Conservation (phyloP, 2,329 filamentous ascomycete species). For the Paecilomyces sp. region DNA sequence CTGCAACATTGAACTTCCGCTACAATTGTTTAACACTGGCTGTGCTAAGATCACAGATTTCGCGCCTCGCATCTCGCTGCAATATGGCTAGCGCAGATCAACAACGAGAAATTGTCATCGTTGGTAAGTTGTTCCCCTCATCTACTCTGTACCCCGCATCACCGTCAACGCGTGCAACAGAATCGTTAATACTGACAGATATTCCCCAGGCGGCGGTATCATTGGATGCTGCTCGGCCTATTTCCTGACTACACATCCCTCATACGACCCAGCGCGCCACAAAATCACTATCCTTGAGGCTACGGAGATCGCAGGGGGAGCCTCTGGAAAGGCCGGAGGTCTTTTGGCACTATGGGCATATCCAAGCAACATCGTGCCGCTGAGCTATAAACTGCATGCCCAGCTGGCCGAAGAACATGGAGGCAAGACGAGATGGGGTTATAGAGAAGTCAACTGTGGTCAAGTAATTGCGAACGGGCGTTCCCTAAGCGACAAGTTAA, state of each 20-base stretch:
- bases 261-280: conserved; percentile 67
- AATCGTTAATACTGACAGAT: conserved; percentile 9
- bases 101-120: conserved; percentile 32
- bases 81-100: conserved; percentile 23
- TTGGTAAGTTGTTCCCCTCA: conserved; percentile 21
- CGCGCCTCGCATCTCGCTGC: conserved; percentile 10
- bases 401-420: conserved; percentile 78
- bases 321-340: conserved; percentile 90
- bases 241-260: conserved; percentile 78
- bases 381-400: conserved; percentile 77
- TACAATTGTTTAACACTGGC: conserved; percentile 13
- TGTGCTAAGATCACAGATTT: conserved; percentile 10
- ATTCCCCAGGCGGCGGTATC: conserved; percentile 68
- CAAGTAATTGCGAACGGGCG: conserved; percentile 49
- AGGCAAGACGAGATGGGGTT: conserved; percentile 77
- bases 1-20: neutral
- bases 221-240: conserved; percentile 91
- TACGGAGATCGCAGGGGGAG: conserved; percentile 75
- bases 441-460: conserved; percentile 71
- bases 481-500: conserved; percentile 24
- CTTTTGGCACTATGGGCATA: conserved; percentile 89
- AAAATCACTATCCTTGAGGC: conserved; percentile 84
- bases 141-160: conserved; percentile 16
- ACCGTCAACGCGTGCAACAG: neutral
- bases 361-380: conserved; percentile 70